A percentile compares a stretch with the other conserved stretches of the same genome.
These are phyloP conservation scores for Arabidopsis arenosa DNA, from an alignment of 345 rosid genomes.

Conservation along the genomic window DNA sequence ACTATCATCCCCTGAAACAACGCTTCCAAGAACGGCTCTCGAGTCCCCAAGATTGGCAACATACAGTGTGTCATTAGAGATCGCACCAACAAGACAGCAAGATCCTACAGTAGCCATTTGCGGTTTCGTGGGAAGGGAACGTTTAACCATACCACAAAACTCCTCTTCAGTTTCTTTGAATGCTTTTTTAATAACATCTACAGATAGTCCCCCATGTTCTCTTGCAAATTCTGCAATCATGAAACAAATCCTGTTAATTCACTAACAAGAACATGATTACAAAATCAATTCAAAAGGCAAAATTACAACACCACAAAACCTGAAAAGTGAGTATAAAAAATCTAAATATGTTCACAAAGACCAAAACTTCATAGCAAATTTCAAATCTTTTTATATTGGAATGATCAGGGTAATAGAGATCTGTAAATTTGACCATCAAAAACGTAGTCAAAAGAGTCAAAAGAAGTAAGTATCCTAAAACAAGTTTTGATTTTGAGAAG, in stretches of 20 bases:
- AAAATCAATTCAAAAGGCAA: background rate
- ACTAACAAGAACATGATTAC: background rate
- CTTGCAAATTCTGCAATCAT: conserved; percentile 62
- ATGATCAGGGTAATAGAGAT: conserved; percentile 1
- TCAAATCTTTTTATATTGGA: background rate
- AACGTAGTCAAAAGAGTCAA: conserved; percentile 17
- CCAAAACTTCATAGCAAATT: conserved; percentile 1
- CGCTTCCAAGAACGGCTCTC: conserved; percentile 86
- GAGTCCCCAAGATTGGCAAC: conserved; percentile 98
- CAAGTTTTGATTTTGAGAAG: conserved; percentile 21
- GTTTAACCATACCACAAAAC: conserved; percentile 77
- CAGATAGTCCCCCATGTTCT: conserved; percentile 88
- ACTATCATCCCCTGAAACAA: conserved; percentile 49
- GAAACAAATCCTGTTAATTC: background rate
- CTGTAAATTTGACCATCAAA: background rate
- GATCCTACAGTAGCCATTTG: conserved; percentile 95
- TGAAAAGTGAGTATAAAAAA: background rate
- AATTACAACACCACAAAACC: background rate
- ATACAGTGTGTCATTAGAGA: conserved; percentile 68
- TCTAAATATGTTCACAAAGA: background rate
- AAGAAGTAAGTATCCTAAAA: conserved; percentile 6
- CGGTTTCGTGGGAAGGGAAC: conserved; percentile 64
- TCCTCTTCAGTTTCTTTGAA: conserved; percentile 92
- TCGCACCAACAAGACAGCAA: conserved; percentile 92
- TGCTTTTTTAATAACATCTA: conserved; percentile 81